phyloP scores from a whole-genome alignment of 2,329 filamentous ascomycete genomes.

The Paecilomyces fulvus region DNA sequence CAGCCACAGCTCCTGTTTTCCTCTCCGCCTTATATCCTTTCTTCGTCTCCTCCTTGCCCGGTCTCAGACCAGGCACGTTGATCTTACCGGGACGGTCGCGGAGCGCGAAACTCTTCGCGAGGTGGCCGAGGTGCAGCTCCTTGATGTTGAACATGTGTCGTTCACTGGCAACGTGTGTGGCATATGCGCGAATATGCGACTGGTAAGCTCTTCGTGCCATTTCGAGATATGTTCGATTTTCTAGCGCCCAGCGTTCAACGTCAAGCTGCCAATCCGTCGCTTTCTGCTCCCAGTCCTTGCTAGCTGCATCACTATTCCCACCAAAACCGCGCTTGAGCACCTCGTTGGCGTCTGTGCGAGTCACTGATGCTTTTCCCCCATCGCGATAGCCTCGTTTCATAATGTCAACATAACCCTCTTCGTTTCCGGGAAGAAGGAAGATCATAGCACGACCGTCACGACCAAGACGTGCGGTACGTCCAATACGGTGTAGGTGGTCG shows the following conservation, averaged over 20 bases:
- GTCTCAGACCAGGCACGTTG: slow-evolving; percentile 42
- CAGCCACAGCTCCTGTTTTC: slow-evolving; percentile 20
- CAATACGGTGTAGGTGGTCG: slow-evolving; percentile 90
- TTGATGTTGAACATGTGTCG: slow-evolving; percentile 85
- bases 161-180: slow-evolving; percentile 83
- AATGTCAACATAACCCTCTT: slow-evolving; percentile 81
- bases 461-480: slow-evolving; percentile 87
- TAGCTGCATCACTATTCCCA: slow-evolving; percentile 28
- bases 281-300: slow-evolving; percentile 53
- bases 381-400: slow-evolving; percentile 63
- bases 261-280: slow-evolving; percentile 62
- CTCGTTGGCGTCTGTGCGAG: slow-evolving; percentile 55
- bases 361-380: slow-evolving; percentile 51
- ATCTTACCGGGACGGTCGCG: slow-evolving; percentile 84
- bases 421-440: slow-evolving; percentile 81
- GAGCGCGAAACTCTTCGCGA: slow-evolving; percentile 87
- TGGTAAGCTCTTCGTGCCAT: slow-evolving; percentile 79
- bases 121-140: slow-evolving; percentile 79
- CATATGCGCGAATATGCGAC: slow-evolving; percentile 87
- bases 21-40: slow-evolving; percentile 40
- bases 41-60: slow-evolving; percentile 38
- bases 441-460: slow-evolving; percentile 77
- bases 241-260: slow-evolving; percentile 56
- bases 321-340: slow-evolving; percentile 59
- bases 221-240: slow-evolving; percentile 62